A percentile compares a stretch with the other conserved stretches of the same genome.
Conservation (phyloP, 2,329 filamentous ascomycete genomes). For the Incumbomyces lentus region DNA sequence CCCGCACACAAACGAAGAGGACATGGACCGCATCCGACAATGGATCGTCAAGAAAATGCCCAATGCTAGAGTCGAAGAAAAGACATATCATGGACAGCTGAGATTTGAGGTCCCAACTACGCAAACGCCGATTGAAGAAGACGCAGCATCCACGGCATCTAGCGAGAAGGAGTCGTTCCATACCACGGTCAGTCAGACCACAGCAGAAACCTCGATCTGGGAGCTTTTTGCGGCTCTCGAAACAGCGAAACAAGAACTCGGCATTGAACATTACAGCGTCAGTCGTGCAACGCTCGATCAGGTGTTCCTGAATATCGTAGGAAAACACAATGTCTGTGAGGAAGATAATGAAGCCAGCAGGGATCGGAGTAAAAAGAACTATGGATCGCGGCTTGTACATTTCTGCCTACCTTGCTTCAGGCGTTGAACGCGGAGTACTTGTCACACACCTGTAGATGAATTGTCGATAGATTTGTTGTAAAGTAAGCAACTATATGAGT, state of each 20-base stretch:
- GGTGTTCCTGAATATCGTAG: constrained; percentile 79
- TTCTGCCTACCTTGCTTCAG: no score
- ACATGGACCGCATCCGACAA: constrained; percentile 54
- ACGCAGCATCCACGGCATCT: not conserved
- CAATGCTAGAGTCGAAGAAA: constrained; percentile 57
- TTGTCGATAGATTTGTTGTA: no score
- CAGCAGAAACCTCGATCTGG: constrained; percentile 49
- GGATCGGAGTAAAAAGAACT: no score
- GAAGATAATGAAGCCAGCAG: constrained; percentile 35
- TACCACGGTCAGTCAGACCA: no score
- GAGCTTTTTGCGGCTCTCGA: constrained; percentile 64
- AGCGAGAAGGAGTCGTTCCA: constrained; percentile 4
- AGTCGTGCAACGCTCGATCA: constrained; percentile 80
- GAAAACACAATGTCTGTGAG: constrained; percentile 66
- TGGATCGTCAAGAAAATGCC: constrained; percentile 58
- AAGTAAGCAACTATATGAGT: no score
- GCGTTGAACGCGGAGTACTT: no score
- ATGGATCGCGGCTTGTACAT: no score
- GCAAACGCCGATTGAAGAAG: not conserved
- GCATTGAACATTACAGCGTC: constrained; percentile 77
- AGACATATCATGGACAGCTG: constrained; percentile 75
- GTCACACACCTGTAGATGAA: no score
- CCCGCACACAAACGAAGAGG: constrained; percentile 58
- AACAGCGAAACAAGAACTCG: constrained; percentile 55
- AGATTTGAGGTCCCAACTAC: constrained; percentile 52